Evolutionary conservation across 768 basidiomycete genomes (phyloP).

Genomic region (Phanerodontia chrysosporium): DNA sequence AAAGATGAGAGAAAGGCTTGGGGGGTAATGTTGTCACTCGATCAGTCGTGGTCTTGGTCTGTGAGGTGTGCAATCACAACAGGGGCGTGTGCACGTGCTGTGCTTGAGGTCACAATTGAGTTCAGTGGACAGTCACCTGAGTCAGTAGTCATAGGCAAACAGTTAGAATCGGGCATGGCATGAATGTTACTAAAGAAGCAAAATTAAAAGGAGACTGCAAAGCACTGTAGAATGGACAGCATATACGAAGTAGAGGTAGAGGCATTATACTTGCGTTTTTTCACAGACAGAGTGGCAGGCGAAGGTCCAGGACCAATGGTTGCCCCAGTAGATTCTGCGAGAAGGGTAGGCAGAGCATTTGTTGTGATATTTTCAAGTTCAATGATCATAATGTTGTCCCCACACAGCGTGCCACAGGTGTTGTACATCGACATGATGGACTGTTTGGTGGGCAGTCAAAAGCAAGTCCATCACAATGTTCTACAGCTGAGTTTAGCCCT

Average conservation of each 20-base stretch:
- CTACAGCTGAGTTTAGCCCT: neutral
- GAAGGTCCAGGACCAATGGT: neutral
- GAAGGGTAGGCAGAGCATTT: neutral
- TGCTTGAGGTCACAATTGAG: no score
- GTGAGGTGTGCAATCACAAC: no score
- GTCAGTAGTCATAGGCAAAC: no score
- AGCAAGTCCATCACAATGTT: neutral
- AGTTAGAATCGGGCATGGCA: neutral
- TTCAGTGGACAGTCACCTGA: no score
- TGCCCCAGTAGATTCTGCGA: no score
- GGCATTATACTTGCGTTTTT: neutral
- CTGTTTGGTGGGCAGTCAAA: neutral
- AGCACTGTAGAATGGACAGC: neutral
- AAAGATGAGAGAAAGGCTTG: no score
- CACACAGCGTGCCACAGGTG: neutral
- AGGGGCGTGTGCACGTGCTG: no score
- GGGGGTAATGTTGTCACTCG: no score
- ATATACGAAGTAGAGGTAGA: neutral
- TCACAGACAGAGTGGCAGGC: neutral
- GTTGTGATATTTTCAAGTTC: neutral
- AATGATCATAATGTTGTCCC: neutral
- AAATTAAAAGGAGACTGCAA: neutral
- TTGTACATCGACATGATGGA: neutral
- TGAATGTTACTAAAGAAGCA: neutral
- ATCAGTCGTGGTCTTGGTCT: no score